Base-by-base conservation (phyloP, 2,329 filamentous ascomycete genomes). In the Cladosporium sp. region DNA sequence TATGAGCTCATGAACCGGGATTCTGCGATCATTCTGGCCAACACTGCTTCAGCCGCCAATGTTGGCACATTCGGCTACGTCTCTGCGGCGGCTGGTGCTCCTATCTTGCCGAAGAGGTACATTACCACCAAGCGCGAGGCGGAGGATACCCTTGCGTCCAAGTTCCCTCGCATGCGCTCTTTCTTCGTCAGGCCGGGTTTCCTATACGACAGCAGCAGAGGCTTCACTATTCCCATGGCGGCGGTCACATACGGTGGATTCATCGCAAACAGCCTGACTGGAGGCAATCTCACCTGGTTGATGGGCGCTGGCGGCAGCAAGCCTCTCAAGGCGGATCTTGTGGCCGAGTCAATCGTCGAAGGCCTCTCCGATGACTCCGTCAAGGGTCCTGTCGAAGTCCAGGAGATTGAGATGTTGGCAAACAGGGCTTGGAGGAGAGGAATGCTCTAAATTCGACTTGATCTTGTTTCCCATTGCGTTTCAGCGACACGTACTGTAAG, bases 1-100 rank as follows among this genome's bases (percentile, higher is more conserved):
- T 98, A 98, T 73, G 93, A 97, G 73, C 78, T 90, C 53, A 96
- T 98, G 89, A 98, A 98, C 72, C 81, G 93, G 51, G 92, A 97
- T 71, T 78, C 78, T 72, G 92, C 92, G 41, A 82, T 97, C 54
- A 79, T 85, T 49, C 78, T 96, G 12, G 93, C 92, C 12, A 82
- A 85, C 62, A 87, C 92, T 65, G 83, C 90, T 1, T 77, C 78
- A 20, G 72, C 72, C 29, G 80, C 82, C 53, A 76, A 81, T 30
- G 84, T 85, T 12, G 71, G 77, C 15, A 81, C 83, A 0, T 96
- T 95, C 66, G 82, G 85, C 53, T 97, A 89, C 74, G 85, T 98
- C 54, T 95, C 90, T 30, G 93, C 93, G 2, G 87, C 89, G 0
- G 88, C 78, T 1, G 92, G 89, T 3, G 88, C 90, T 1, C 91